Conservation (phyloP, 768 basidiomycete genomes). For the Hydnum rufescens region DNA sequence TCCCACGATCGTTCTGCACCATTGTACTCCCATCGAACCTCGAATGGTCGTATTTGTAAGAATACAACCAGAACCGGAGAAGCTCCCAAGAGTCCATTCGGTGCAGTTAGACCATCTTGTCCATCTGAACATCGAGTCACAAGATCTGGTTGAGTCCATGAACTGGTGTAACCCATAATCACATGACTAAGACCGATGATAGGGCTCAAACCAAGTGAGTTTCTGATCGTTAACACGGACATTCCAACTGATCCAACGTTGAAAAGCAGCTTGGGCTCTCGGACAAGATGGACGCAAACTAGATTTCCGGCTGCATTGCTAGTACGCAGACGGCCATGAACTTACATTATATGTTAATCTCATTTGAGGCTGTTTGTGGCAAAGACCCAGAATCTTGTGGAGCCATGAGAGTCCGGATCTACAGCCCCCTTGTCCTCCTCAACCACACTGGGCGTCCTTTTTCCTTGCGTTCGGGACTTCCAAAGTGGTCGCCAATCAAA, state of each 20-base stretch:
- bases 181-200: not conserved
- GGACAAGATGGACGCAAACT: constrained; percentile 59
- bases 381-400: constrained; percentile 80
- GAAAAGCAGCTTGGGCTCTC: constrained; percentile 53
- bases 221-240: constrained; percentile 92
- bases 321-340: constrained; percentile 33
- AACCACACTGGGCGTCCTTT: constrained; percentile 89
- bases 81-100: constrained; percentile 89
- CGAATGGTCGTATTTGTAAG: constrained; percentile 93
- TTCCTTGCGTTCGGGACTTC: constrained; percentile 43
- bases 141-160: constrained; percentile 56
- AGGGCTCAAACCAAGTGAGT: constrained; percentile 90
- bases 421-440: constrained; percentile 69
- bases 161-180: not conserved
- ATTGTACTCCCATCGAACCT: constrained; percentile 83
- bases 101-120: constrained; percentile 82
- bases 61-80: constrained; percentile 90
- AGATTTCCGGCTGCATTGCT: constrained; percentile 68
- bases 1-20: constrained; percentile 65
- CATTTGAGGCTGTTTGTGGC: constrained; percentile 18
- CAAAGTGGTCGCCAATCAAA: constrained; percentile 74
- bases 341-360: no score
- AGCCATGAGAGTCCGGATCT: constrained; percentile 90
- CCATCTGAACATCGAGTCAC: constrained; percentile 64
- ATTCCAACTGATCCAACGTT: constrained; percentile 72